These are phyloP conservation scores for Colletotrichum destructivum DNA, from an alignment of 2,329 filamentous ascomycete genomes.

Conservation along the genomic window DNA sequence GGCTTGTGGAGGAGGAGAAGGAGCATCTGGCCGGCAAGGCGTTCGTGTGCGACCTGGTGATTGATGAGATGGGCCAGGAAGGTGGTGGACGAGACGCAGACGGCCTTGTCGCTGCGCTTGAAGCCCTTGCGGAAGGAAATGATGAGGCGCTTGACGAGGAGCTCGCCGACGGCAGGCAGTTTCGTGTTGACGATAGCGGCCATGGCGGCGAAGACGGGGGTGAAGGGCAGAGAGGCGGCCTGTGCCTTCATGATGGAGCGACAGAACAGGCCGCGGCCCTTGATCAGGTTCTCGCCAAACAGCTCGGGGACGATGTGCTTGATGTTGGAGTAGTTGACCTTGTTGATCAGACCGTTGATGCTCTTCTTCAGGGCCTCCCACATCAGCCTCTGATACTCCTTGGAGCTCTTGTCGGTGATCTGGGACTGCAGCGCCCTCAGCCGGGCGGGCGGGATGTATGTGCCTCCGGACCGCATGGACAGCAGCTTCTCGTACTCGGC, in stretches of 20 bases:
- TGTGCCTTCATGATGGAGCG: slow-evolving; percentile 99
- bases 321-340: slow-evolving; percentile 98
- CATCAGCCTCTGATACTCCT: slow-evolving; percentile 98
- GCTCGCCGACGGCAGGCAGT: slow-evolving; percentile 92
- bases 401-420: slow-evolving; percentile 95
- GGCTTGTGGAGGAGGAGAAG: slow-evolving; percentile 94
- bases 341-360: slow-evolving; percentile 99
- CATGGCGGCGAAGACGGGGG: slow-evolving; percentile 96
- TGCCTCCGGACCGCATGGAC: slow-evolving; percentile 93
- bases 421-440: slow-evolving; percentile 93
- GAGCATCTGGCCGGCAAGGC: slow-evolving; percentile 92
- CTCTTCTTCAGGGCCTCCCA: slow-evolving; percentile 99
- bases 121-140: slow-evolving; percentile 97
- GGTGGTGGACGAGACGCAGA: slow-evolving; percentile 92
- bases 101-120: slow-evolving; percentile 96
- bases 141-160: slow-evolving; percentile 87
- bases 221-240: slow-evolving; percentile 94
- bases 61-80: slow-evolving; percentile 97
- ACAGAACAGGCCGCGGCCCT: slow-evolving; percentile 93
- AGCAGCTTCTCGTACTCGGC: slow-evolving; percentile 94
- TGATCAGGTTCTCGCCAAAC: slow-evolving; percentile 93
- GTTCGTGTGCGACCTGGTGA: slow-evolving; percentile 95
- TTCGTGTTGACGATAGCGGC: slow-evolving; percentile 98
- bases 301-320: slow-evolving; percentile 97
- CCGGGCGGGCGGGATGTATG: slow-evolving; percentile 94